Evolutionary conservation across 2,329 filamentous ascomycete genomes (phyloP).

Genomic region (Penicillium sp.): DNA sequence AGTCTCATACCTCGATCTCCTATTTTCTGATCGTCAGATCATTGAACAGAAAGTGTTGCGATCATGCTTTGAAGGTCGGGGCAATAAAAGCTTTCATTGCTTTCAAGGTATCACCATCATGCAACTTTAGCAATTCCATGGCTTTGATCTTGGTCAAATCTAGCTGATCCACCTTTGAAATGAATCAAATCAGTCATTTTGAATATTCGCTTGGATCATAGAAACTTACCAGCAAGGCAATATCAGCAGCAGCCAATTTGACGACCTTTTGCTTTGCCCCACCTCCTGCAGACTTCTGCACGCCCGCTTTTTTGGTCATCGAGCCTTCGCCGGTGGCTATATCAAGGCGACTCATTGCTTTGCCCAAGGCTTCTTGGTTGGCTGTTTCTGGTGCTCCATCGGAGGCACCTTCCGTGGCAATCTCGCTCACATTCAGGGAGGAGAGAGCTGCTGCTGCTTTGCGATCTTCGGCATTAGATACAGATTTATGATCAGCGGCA

Average conservation of each 20-base stretch:
- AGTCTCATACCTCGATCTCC: no score
- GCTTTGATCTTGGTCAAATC: slow-evolving; percentile 50
- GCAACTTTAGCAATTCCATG: slow-evolving; percentile 47
- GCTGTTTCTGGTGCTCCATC: slow-evolving; percentile 35
- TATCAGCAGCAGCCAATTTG: slow-evolving; percentile 49
- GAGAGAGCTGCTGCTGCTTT: slow-evolving; percentile 53
- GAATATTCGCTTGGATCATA: not conserved
- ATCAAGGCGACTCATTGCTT: slow-evolving; percentile 53
- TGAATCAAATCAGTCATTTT: not conserved
- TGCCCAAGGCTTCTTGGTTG: slow-evolving; percentile 52
- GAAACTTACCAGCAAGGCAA: slow-evolving; percentile 46
- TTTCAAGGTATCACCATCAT: slow-evolving; percentile 47
- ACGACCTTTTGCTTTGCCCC: slow-evolving; percentile 44
- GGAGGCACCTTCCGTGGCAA: slow-evolving; percentile 36
- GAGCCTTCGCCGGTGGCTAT: slow-evolving; percentile 36
- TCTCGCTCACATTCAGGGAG: slow-evolving; percentile 46
- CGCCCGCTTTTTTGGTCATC: slow-evolving; percentile 20
- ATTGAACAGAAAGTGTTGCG: no score
- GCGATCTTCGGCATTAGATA: slow-evolving; percentile 51
- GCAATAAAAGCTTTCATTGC: slow-evolving; percentile 47
- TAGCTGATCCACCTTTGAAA: slow-evolving; percentile 42
- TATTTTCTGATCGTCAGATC: no score
- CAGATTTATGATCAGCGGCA: slow-evolving; percentile 34
- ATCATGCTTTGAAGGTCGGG: slow-evolving; percentile 22
- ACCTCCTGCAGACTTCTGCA: slow-evolving; percentile 30